Percentiles rank a stretch among this genome's conserved stretches.
Conservation (phyloP, 306 rosid genomes). For the Chamaecrista fasciculata region DNA sequence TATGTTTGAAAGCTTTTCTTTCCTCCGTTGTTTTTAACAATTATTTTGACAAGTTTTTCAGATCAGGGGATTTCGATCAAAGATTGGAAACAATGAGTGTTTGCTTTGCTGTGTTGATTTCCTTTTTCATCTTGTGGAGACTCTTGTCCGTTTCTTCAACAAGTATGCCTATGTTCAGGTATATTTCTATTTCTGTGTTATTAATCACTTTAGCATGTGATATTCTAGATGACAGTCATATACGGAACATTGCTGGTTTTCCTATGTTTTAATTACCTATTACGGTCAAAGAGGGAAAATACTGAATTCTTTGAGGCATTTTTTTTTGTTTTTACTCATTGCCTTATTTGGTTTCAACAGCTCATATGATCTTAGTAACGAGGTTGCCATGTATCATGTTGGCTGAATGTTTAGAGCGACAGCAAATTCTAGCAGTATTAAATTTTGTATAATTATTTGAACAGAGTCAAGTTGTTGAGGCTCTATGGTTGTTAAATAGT, state of each 20-base stretch:
- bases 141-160: conserved; percentile 95
- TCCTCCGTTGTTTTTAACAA: conserved; percentile 6
- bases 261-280: background rate
- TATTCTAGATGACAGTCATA: conserved; percentile 2
- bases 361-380: background rate
- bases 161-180: conserved; percentile 99
- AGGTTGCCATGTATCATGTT: background rate
- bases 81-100: conserved; percentile 92
- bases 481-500: background rate
- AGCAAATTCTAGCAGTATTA: background rate
- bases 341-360: background rate
- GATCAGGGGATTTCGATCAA: conserved; percentile 92
- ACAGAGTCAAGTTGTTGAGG: background rate
- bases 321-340: background rate
- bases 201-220: background rate
- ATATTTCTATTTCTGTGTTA: conserved; percentile 18
- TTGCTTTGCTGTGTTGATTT: conserved; percentile 97
- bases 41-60: conserved; percentile 31
- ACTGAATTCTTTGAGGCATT: background rate
- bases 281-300: background rate
- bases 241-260: background rate
- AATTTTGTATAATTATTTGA: background rate
- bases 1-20: conserved; percentile 1
- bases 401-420: background rate
- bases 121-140: conserved; percentile 94